Evolutionary conservation across 2,329 filamentous ascomycete genomes (phyloP).

Genomic region (Penicillium brevicompactum): DNA sequence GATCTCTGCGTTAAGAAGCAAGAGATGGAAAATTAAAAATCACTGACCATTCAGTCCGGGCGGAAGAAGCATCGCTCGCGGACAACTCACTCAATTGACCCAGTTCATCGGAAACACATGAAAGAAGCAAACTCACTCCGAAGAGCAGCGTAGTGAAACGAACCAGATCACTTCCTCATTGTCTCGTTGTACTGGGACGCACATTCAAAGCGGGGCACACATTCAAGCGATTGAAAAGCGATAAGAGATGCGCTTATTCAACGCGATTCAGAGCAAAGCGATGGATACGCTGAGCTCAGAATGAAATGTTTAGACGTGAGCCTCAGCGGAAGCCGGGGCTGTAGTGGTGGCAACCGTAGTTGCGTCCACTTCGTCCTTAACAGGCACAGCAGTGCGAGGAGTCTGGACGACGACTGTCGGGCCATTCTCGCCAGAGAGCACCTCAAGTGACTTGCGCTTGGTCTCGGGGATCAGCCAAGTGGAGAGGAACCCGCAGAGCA

Average conservation of each 20-base stretch:
- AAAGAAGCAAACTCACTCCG: too few relatives aligned
- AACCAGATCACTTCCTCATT: too few relatives aligned
- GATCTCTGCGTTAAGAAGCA: not conserved
- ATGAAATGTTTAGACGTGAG: not conserved
- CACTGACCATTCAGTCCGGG: not conserved
- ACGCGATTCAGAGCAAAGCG: too few relatives aligned
- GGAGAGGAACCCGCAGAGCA: constrained; percentile 70
- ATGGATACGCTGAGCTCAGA: not conserved
- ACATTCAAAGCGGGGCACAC: too few relatives aligned
- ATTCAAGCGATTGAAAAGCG: too few relatives aligned
- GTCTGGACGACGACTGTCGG: not conserved
- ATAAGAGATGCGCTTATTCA: too few relatives aligned
- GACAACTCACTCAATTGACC: not conserved
- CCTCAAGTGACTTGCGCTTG: constrained; percentile 72
- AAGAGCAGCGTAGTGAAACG: too few relatives aligned
- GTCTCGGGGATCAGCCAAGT: constrained; percentile 77
- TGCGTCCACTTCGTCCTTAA: not conserved
- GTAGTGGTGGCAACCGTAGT: not conserved
- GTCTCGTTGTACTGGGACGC: too few relatives aligned
- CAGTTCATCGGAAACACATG: too few relatives aligned
- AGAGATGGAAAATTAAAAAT: not conserved
- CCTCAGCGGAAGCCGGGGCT: not conserved
- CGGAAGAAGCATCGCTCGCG: not conserved
- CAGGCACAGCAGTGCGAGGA: not conserved
- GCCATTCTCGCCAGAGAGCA: constrained; percentile 64